A percentile compares a stretch with the other conserved stretches of the same genome.
Conservation (phyloP, 495 filamentous ascomycete genomes). For the Penicillium egyptiacum region DNA sequence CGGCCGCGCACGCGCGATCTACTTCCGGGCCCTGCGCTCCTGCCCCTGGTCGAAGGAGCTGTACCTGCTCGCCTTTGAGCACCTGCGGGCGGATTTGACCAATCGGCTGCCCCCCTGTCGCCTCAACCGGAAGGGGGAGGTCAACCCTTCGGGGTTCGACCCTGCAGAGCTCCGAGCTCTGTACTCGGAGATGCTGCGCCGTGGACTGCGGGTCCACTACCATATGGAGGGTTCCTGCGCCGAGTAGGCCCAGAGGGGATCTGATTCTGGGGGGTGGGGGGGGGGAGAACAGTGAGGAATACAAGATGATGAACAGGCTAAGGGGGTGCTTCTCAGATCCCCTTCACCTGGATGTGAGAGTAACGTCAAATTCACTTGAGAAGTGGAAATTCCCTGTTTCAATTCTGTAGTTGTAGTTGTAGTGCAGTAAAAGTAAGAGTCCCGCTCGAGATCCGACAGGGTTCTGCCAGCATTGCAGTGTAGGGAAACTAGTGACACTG, state of each 20-base stretch:
- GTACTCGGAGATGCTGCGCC: constrained; percentile 4
- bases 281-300: neutral
- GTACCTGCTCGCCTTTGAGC: constrained; percentile 61
- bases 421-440: neutral
- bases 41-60: constrained; percentile 79
- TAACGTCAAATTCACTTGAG: neutral
- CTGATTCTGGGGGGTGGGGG: neutral
- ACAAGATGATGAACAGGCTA: neutral
- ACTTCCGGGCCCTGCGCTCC: constrained; percentile 50
- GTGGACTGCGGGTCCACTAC: constrained; percentile 5
- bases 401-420: neutral
- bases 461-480: neutral
- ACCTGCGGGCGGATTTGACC: constrained; percentile 37
- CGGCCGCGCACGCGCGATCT: constrained; percentile 47
- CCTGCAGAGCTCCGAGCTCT: constrained; percentile 1
- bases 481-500: neutral
- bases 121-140: neutral
- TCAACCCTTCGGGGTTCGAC: neutral
- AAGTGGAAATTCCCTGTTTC: neutral
- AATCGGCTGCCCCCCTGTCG: neutral
- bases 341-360: neutral
- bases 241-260: neutral
- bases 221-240: neutral
- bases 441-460: neutral
- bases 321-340: constrained; percentile 1